A percentile compares a stretch with the other conserved stretches of the same genome.
Conservation (phyloP, 371 early-diverging fungal species). For the Paraphysoderma sedebokerense region DNA sequence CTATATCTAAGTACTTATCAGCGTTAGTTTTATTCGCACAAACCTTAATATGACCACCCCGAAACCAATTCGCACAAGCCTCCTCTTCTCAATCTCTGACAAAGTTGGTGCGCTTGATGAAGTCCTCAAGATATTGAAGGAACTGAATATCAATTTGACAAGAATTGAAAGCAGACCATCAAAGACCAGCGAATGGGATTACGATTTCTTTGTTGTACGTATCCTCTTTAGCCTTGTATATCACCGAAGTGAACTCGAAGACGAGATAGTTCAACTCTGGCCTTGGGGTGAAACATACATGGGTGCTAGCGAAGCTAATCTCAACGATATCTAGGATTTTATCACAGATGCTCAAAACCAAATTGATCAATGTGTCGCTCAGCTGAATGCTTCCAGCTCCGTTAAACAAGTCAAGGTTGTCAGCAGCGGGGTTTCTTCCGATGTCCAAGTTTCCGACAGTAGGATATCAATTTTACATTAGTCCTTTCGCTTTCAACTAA, state of each 20-base stretch:
- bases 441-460: slow-evolving; percentile 7
- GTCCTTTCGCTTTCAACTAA: not conserved
- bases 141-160: slow-evolving; percentile 60
- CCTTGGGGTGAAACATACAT: slow-evolving; percentile 36
- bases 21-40: too few species aligned
- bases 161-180: slow-evolving; percentile 90
- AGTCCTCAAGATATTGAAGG: slow-evolving; percentile 54
- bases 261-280: slow-evolving; percentile 34
- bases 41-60: too few species aligned
- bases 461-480: not conserved
- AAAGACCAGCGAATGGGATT: slow-evolving; percentile 53
- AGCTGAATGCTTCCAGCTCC: slow-evolving; percentile 7
- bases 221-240: slow-evolving; percentile 75
- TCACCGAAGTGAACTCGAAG: slow-evolving; percentile 26
- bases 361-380: slow-evolving; percentile 10
- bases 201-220: slow-evolving; percentile 88
- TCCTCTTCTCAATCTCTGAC: slow-evolving; percentile 70
- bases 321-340: slow-evolving; percentile 3
- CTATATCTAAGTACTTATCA: too few species aligned
- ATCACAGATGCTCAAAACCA: not conserved
- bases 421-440: not conserved
- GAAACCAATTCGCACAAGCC: slow-evolving; percentile 21
- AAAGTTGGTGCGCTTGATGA: slow-evolving; percentile 70
- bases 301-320: slow-evolving; percentile 7
- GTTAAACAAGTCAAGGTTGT: slow-evolving; percentile 1